Evolutionary conservation across 1,284 basidiomycete genomes (phyloP).

Genomic region (Peniophora sp.): DNA sequence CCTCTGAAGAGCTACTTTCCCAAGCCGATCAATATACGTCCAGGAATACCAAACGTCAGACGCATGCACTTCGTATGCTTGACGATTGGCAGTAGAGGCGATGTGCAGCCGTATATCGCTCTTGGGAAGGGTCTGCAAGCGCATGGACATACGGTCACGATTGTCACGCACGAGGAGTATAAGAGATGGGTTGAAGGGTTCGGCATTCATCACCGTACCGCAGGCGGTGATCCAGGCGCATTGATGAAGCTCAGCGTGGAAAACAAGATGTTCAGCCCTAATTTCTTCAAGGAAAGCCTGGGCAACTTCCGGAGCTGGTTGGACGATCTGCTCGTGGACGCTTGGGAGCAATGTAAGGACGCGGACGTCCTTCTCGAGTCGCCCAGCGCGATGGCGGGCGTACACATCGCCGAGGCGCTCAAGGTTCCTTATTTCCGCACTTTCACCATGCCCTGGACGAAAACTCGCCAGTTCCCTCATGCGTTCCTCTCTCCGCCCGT

Average conservation of each 20-base stretch:
- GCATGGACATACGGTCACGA: slow-evolving; percentile 48
- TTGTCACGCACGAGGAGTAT: slow-evolving; percentile 61
- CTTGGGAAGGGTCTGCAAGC: slow-evolving; percentile 36
- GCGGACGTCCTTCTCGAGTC: slow-evolving; percentile 70
- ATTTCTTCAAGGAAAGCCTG: slow-evolving; percentile 74
- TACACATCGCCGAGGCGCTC: slow-evolving; percentile 78
- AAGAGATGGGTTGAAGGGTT: slow-evolving; percentile 53
- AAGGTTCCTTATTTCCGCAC: slow-evolving; percentile 61
- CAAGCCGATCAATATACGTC: slow-evolving; percentile 42
- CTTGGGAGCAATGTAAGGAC: slow-evolving; percentile 66
- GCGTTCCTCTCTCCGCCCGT: slow-evolving; percentile 52
- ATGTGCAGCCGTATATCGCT: slow-evolving; percentile 48
- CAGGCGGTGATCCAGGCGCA: slow-evolving; percentile 75
- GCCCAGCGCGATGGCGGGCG: slow-evolving; percentile 74
- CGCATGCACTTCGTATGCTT: slow-evolving; percentile 36
- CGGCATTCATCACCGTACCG: slow-evolving; percentile 60
- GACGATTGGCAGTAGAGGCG: slow-evolving; percentile 44
- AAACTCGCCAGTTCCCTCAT: slow-evolving; percentile 59
- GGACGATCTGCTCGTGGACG: slow-evolving; percentile 61
- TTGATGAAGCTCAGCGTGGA: slow-evolving; percentile 55
- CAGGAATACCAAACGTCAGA: slow-evolving; percentile 17
- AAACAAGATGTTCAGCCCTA: slow-evolving; percentile 76
- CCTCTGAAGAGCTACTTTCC: slow-evolving; percentile 23
- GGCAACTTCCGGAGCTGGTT: slow-evolving; percentile 69
- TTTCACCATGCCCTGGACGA: slow-evolving; percentile 72